Evolutionary conservation across 345 rosid species (phyloP), one percentile per base, ranked within the genome.

Genomic region (Gossypium turneri): DNA sequence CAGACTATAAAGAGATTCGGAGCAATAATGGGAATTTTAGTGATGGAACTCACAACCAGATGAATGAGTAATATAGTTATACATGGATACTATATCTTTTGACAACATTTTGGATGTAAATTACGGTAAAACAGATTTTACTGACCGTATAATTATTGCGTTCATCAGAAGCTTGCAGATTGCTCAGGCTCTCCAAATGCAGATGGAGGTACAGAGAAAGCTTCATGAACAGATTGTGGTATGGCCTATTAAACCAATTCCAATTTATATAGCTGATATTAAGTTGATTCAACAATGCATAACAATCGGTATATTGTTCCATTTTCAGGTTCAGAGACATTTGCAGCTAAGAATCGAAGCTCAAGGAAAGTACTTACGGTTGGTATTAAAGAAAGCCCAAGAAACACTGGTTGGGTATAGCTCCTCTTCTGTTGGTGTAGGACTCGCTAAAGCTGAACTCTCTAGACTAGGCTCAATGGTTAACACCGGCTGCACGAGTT

Each of bases 311-410:
- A 34, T 56, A 67, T 60, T 75, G 76, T 73, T 61, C 27, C 57
- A 72, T 74, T 74, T 47, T 81, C 83, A 94, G 98, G 98, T 94
- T 44, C 98, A 95, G 84, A 91, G 89, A 78, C 97, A 87, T 83
- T 84, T 95, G 60, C 98, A 93, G 80, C 92, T 92, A 80, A 88
- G 96, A 81, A 95, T 95, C 55, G 99, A 95, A 80, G 98, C 99
- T 72, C 99, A 95, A 82, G 97, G 97, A 55, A 95, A 93, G 83
- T 95, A 95, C 82, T 74, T 95, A 70, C 94, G 88, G 27, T 86
- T 98, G 0, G 97, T 95, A 38, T 75, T 93, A 73, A 85, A 77
- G 71, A 93, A 89, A 84, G 99, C 99, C 78, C 96, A 93, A 81
- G 96, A 92, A 85, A 89, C 97, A 22, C 89, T 95, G 41, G 75